Evolutionary conservation across 1,284 basidiomycete species (phyloP).

Genomic region (Pulchroboletus neoregius): DNA sequence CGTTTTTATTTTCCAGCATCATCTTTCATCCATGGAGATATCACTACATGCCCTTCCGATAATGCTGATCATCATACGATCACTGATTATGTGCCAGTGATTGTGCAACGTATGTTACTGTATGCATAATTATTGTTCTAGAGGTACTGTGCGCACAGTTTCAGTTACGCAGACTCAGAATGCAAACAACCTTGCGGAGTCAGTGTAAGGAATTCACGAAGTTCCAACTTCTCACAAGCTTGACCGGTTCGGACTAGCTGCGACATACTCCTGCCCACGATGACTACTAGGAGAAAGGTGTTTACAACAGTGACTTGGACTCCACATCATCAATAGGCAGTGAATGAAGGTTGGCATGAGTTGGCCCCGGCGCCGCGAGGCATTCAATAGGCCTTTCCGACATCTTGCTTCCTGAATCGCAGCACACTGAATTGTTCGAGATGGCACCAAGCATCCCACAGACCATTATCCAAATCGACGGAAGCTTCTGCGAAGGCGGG

Average conservation of each 20-base stretch:
- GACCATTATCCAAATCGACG: conserved; percentile 35
- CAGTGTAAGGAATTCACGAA: too few relatives aligned
- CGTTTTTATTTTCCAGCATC: conserved; percentile 2
- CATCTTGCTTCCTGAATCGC: neutral
- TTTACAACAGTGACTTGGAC: neutral
- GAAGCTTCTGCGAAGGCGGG: conserved; percentile 54
- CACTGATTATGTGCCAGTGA: neutral
- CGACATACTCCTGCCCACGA: too few relatives aligned
- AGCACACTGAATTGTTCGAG: neutral
- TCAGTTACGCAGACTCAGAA: too few relatives aligned
- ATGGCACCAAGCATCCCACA: conserved; percentile 17
- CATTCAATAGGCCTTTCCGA: neutral
- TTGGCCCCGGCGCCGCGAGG: too few relatives aligned
- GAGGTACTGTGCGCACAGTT: too few relatives aligned
- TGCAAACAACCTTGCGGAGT: too few relatives aligned
- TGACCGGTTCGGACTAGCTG: too few relatives aligned
- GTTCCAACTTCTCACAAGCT: too few relatives aligned
- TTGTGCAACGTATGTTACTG: conserved; percentile 7
- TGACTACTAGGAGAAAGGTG: too few relatives aligned
- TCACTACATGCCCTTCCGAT: conserved; percentile 6
- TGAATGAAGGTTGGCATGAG: too few relatives aligned
- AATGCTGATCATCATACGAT: conserved; percentile 8
- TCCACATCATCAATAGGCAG: too few relatives aligned
- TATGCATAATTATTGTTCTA: conserved; percentile 1
- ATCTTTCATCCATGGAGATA: conserved; percentile 5